Evolutionary conservation across 169 alveolate species (phyloP), one percentile per base, ranked within the genome.

Genomic region (Cyclospora cayetanensis): DNA sequence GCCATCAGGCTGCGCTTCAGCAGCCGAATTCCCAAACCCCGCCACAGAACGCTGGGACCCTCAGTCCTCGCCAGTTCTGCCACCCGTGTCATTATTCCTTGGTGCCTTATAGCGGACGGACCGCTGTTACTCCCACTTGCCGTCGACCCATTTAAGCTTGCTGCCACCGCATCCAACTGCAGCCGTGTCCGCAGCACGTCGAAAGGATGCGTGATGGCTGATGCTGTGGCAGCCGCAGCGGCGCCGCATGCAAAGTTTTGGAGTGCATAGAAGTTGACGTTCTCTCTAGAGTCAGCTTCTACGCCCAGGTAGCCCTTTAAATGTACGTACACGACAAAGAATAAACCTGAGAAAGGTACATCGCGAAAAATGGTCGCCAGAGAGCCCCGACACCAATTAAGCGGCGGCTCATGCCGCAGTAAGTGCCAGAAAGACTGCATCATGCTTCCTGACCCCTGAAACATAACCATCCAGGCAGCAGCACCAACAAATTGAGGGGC

Each of bases 101-200:
- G 7, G n/a, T 79, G 89, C 12, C 66, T 53, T 29, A n/a, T 50
- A 34, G 7, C 72, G 9, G 18, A 72, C 74, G 53, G 27, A 37
- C 37, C 53, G 52, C 35, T 79, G 50, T 31, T 39, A 4, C 4
- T 31, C 37, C 42, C 80, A 12, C 80, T 27, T 34, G 53, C 70
- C 7, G 90, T 0, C 4, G 80, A 41, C 41, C 15, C 52, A 37
- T 18, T 42, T 83, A 79, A 53, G 22, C 60, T 4, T 12, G 42
- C 60, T 27, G 90, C 90, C 39, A 84, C 70, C 41, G 93, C 95
- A 41, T 72, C 66, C 66, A 93, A 89, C 83, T 93, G 94, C 41
- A 93, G 52, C 25, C 94, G 93, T 31, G 95, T 90, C 37, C 94
- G 60, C 31, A 93, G 37, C n/a, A 93, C 92, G 66, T 93, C 95